Conservation (phyloP, 495 filamentous ascomycete genomes). For the Penicillium ucsense region DNA sequence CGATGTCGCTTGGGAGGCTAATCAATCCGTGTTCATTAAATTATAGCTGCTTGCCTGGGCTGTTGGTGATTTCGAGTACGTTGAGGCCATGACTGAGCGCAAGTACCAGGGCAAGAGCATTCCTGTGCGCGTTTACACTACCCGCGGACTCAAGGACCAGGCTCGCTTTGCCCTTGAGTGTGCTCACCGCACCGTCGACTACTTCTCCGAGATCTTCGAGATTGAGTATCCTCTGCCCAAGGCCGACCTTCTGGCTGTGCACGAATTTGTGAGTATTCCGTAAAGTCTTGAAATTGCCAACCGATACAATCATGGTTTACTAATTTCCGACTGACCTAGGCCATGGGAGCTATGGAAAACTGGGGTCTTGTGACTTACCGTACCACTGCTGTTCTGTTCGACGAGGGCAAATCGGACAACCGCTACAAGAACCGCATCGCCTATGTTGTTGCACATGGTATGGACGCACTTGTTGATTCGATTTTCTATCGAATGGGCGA, state of each 20-base stretch:
- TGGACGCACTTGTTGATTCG: constrained; percentile 6
- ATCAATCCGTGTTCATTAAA: too few relatives aligned
- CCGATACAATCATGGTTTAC: too few relatives aligned
- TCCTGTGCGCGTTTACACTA: constrained; percentile 94
- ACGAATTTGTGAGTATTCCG: constrained; percentile 68
- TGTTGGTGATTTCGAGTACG: constrained; percentile 91
- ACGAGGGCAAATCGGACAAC: constrained; percentile 81
- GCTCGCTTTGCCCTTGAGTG: constrained; percentile 78
- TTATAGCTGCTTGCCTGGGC: constrained; percentile 80
- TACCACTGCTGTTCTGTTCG: constrained; percentile 85
- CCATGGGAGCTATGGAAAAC: constrained; percentile 68
- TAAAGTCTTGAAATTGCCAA: neutral
- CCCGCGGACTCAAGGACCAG: constrained; percentile 79
- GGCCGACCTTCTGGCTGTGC: constrained; percentile 87
- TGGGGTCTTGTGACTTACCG: constrained; percentile 97
- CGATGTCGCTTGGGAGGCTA: too few relatives aligned
- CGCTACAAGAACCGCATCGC: constrained; percentile 84
- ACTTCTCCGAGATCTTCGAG: constrained; percentile 86
- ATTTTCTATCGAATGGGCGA: neutral
- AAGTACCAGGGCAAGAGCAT: constrained; percentile 82
- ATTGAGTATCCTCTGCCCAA: constrained; percentile 96
- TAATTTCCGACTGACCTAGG: constrained; percentile 28
- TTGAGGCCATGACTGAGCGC: constrained; percentile 79
- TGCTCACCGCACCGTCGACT: constrained; percentile 81
- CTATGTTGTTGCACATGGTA: constrained; percentile 77